A percentile compares a stretch with the other conserved stretches of the same genome.
phyloP scores from a whole-genome alignment of 225 moss, liverwort and hornwort genomes.

The Lunularia cruciata region DNA sequence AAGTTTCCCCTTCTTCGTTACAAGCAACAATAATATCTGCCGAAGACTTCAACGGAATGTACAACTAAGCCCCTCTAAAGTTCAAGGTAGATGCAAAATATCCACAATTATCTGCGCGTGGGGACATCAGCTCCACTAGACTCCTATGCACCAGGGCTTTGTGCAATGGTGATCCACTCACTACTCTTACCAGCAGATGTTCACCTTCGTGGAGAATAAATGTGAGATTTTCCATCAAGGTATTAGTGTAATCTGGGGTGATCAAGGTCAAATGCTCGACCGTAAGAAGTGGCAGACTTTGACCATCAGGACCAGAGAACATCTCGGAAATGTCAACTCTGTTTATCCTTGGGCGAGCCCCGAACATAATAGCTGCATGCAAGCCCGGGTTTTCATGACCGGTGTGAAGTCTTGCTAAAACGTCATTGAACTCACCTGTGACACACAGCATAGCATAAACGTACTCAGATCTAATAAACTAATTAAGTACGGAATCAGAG shows the following conservation, averaged over 20 bases:
- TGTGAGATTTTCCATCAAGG: constrained; percentile 47
- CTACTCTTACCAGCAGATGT: constrained; percentile 44
- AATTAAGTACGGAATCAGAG: no score
- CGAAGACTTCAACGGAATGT: no score
- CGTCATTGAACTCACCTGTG: constrained; percentile 83
- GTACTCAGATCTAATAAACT: not conserved
- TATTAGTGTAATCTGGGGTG: constrained; percentile 44
- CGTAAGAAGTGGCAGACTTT: constrained; percentile 45
- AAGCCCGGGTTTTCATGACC: constrained; percentile 33
- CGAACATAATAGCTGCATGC: constrained; percentile 14
- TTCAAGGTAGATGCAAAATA: no score
- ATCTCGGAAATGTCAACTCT: constrained; percentile 30
- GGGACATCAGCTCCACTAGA: no score
- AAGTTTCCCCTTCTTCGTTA: no score
- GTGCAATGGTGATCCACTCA: no score
- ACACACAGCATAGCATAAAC: not conserved
- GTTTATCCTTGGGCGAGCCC: constrained; percentile 23
- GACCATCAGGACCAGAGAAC: not conserved
- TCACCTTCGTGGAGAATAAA: constrained; percentile 41
- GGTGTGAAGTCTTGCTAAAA: constrained; percentile 40
- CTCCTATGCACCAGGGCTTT: no score
- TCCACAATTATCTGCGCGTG: no score
- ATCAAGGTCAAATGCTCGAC: constrained; percentile 44
- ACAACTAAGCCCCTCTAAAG: no score
- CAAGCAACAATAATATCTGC: no score